A percentile compares a stretch with the other conserved stretches of the same genome.
Evolutionary conservation across 164 flowering plant species (phyloP).

Genomic region (Euptelea pleiosperma): DNA sequence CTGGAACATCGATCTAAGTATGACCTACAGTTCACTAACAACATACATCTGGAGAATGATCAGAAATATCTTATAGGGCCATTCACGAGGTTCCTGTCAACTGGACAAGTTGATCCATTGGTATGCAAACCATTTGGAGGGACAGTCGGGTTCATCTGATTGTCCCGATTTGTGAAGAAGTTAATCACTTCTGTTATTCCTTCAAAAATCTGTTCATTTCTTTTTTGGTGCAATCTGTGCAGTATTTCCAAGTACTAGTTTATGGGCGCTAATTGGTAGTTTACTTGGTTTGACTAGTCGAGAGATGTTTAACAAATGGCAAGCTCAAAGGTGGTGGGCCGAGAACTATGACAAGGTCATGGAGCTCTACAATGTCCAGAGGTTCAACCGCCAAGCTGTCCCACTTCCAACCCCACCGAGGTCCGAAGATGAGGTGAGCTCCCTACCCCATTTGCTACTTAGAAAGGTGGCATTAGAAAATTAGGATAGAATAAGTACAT

Average conservation of each 20-base stretch:
- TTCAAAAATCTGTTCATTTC: too few relatives aligned
- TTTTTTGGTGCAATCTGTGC: not conserved
- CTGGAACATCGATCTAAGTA: too few relatives aligned
- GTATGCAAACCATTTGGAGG: too few relatives aligned
- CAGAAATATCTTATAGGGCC: too few relatives aligned
- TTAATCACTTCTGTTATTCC: too few relatives aligned
- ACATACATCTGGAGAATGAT: too few relatives aligned
- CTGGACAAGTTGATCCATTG: too few relatives aligned
- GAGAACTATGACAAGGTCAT: slow-evolving; percentile 93
- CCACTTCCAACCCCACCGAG: slow-evolving; percentile 70
- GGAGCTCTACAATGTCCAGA: slow-evolving; percentile 95
- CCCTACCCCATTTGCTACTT: not conserved
- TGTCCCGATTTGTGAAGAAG: too few relatives aligned
- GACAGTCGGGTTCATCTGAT: too few relatives aligned
- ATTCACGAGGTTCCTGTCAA: too few relatives aligned
- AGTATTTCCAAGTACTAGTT: not conserved
- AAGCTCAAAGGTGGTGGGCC: slow-evolving; percentile 99
- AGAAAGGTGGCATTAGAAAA: not conserved
- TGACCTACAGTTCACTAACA: too few relatives aligned
- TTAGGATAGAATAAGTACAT: too few relatives aligned
- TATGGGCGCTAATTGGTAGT: not conserved
- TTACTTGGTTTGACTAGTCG: slow-evolving; percentile 51
- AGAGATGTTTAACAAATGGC: slow-evolving; percentile 96
- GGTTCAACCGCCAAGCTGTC: slow-evolving; percentile 63
- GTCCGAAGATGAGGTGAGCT: slow-evolving; percentile 80